Conservation (phyloP, 805 yeast species). For the Candida namnaoensis region DNA sequence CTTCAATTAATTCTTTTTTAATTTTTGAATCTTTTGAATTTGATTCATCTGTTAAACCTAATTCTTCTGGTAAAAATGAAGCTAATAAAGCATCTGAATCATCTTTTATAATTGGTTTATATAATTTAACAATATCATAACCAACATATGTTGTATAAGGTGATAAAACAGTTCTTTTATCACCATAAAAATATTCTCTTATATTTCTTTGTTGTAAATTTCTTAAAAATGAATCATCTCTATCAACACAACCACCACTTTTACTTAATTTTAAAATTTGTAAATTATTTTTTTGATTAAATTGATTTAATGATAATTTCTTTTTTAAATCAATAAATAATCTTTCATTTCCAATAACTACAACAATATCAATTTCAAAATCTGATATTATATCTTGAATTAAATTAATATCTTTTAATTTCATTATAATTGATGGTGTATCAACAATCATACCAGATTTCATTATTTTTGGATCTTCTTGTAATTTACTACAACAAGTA, state of each 20-base stretch:
- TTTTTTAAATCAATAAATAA: constrained; percentile 54
- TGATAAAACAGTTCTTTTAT: constrained; percentile 51
- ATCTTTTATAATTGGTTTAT: constrained; percentile 34
- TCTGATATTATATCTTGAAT: constrained; percentile 50
- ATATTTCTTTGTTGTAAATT: constrained; percentile 69
- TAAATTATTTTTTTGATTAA: constrained; percentile 18
- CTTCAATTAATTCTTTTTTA: constrained; percentile 13
- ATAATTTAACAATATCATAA: constrained; percentile 49
- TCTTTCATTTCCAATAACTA: constrained; percentile 73
- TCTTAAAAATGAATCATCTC: constrained; percentile 61
- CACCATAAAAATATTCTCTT: constrained; percentile 87
- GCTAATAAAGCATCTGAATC: constrained; percentile 7
- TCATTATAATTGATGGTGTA: constrained; percentile 47
- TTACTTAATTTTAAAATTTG: constrained; percentile 50
- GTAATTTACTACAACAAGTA: constrained; percentile 32
- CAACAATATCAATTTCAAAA: constrained; percentile 48
- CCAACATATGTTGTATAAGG: constrained; percentile 82
- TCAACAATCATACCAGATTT: constrained; percentile 62
- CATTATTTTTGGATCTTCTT: constrained; percentile 35
- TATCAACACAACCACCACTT: constrained; percentile 71
- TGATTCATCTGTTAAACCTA: neutral
- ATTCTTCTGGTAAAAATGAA: constrained; percentile 13
- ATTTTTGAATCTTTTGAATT: constrained; percentile 15
- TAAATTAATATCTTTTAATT: constrained; percentile 37
- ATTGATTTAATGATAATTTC: constrained; percentile 22